A percentile compares a stretch with the other conserved stretches of the same genome.
Conservation (phyloP, 179 eudicot genomes). For the Nepenthes alata region DNA sequence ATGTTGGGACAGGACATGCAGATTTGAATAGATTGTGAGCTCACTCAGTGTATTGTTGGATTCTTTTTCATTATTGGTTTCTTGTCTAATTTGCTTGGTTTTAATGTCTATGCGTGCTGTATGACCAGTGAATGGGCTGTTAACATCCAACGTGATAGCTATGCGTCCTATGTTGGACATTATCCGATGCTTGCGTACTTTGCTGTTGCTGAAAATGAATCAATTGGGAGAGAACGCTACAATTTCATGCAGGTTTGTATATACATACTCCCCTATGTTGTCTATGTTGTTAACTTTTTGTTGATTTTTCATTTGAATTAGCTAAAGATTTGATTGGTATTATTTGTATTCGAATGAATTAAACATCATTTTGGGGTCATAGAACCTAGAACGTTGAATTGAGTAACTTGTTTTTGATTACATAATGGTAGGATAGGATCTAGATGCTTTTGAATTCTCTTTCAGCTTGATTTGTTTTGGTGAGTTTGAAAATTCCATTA, state of each 20-base stretch:
- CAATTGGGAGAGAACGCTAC: slow-evolving; percentile 90
- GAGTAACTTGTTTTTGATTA: too few species aligned
- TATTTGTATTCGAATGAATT: too few species aligned
- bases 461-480: too few species aligned
- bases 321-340: too few species aligned
- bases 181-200: slow-evolving; percentile 81
- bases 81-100: neutral
- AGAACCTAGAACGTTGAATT: too few species aligned
- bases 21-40: slow-evolving; percentile 79
- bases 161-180: slow-evolving; percentile 85
- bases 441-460: too few species aligned
- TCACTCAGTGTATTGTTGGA: neutral
- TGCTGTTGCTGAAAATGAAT: slow-evolving; percentile 86
- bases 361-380: too few species aligned
- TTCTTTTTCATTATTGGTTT: neutral
- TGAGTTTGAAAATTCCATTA: too few species aligned
- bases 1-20: slow-evolving; percentile 92
- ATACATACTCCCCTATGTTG: neutral
- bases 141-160: slow-evolving; percentile 86
- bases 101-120: neutral
- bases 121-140: slow-evolving; percentile 84
- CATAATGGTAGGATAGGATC: too few species aligned
- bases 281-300: too few species aligned
- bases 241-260: slow-evolving; percentile 78
- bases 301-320: too few species aligned